Percentiles rank a stretch among this genome's conserved stretches.
phyloP scores from a whole-genome alignment of 2,329 filamentous ascomycete species.

The Colletotrichum scovillei region DNA sequence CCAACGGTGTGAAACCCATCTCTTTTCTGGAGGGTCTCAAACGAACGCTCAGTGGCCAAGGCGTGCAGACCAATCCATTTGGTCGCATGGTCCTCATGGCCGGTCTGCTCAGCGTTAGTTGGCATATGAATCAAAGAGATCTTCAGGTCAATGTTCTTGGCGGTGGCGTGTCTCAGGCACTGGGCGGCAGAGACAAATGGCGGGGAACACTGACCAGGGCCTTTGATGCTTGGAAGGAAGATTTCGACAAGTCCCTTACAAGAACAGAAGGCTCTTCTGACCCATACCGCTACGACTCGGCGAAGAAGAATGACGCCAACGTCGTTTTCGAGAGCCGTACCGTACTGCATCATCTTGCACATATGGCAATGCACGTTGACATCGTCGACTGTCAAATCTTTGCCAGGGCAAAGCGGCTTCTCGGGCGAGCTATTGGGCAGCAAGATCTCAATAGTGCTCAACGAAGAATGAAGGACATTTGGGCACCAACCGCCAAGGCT shows the following conservation, averaged over 20 bases:
- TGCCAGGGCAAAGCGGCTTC: slow-evolving; percentile 84
- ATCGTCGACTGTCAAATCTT: slow-evolving; percentile 98
- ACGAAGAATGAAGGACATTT: slow-evolving; percentile 85
- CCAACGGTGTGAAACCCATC: slow-evolving; percentile 84
- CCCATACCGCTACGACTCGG: slow-evolving; percentile 65
- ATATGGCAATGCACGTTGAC: slow-evolving; percentile 98
- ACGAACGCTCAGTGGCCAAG: slow-evolving; percentile 85
- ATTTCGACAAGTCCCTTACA: slow-evolving; percentile 87
- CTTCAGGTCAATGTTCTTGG: slow-evolving; percentile 90
- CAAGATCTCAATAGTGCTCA: slow-evolving; percentile 85
- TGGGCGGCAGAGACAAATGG: slow-evolving; percentile 94
- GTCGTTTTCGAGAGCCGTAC: slow-evolving; percentile 87
- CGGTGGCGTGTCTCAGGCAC: slow-evolving; percentile 75
- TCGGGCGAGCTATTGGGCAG: slow-evolving; percentile 85
- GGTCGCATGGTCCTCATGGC: slow-evolving; percentile 95
- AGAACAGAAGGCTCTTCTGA: slow-evolving; percentile 63
- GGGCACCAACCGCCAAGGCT: slow-evolving; percentile 89
- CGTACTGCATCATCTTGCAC: slow-evolving; percentile 91
- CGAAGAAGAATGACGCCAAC: slow-evolving; percentile 71
- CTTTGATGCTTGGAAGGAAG: slow-evolving; percentile 92
- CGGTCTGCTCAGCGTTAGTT: slow-evolving; percentile 90
- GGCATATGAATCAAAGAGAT: slow-evolving; percentile 98
- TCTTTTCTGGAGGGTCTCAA: slow-evolving; percentile 94
- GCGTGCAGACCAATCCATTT: slow-evolving; percentile 91
- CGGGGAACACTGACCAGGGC: slow-evolving; percentile 84